A percentile compares a stretch with the other conserved stretches of the same genome.
Evolutionary conservation across 1,284 basidiomycete genomes (phyloP).

Genomic region (Porodaedalea pini): DNA sequence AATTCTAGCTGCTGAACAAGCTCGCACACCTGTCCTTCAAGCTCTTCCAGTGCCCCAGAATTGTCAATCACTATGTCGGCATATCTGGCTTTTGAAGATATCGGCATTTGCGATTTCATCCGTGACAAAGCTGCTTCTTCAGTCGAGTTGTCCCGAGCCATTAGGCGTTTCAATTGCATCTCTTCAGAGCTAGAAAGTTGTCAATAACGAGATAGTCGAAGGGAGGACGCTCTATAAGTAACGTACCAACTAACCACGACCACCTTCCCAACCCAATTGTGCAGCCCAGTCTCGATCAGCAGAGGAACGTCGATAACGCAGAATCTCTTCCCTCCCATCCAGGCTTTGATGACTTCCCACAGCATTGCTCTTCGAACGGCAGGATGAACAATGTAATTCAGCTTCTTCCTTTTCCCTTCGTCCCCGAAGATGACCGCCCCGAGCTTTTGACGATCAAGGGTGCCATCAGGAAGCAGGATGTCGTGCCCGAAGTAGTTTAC

Average conservation of each 20-base stretch:
- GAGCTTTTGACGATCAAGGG: conserved; percentile 79
- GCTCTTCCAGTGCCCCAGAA: conserved; percentile 67
- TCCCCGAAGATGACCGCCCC: conserved; percentile 86
- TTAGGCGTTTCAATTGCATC: conserved; percentile 78
- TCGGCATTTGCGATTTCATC: conserved; percentile 78
- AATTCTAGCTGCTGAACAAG: conserved; percentile 58
- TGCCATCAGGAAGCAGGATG: conserved; percentile 67
- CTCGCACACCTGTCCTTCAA: conserved; percentile 65
- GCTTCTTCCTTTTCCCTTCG: conserved; percentile 60
- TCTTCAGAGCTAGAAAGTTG: conserved; percentile 54
- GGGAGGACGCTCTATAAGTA: conserved; percentile 7
- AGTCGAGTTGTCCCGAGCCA: conserved; percentile 60
- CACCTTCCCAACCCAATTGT: conserved; percentile 81
- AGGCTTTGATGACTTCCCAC: conserved; percentile 63
- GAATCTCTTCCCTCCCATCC: conserved; percentile 75
- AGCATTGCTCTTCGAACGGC: conserved; percentile 79
- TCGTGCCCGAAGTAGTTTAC: conserved; percentile 68
- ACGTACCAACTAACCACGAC: conserved; percentile 88
- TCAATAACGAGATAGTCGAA: conserved; percentile 5
- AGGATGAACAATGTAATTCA: conserved; percentile 90
- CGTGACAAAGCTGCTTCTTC: conserved; percentile 66
- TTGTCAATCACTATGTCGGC: conserved; percentile 92
- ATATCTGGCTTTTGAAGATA: conserved; percentile 75
- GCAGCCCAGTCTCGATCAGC: conserved; percentile 86
- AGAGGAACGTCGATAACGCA: conserved; percentile 93